Conservation (phyloP, 441 rosid genomes). For the Populus hybrid region DNA sequence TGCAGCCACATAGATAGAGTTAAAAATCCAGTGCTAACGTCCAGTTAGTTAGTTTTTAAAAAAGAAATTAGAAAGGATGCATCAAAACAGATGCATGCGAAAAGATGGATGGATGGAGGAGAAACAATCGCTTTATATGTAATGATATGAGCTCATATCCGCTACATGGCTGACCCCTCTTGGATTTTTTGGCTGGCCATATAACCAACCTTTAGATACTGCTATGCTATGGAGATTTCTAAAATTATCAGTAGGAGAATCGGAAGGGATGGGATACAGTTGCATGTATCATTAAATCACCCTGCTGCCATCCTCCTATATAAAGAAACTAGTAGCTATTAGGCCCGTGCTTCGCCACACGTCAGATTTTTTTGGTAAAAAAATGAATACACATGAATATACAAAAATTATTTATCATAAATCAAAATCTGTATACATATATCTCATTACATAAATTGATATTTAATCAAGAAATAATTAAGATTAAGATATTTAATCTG, state of each 20-base stretch:
- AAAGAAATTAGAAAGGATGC: too few relatives aligned
- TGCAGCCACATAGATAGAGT: background rate
- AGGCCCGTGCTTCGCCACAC: background rate
- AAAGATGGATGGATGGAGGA: background rate
- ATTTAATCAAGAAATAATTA: too few relatives aligned
- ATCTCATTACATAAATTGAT: too few relatives aligned
- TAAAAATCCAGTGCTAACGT: background rate
- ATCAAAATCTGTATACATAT: too few relatives aligned
- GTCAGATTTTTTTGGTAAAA: too few relatives aligned
- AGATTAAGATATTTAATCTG: too few relatives aligned
- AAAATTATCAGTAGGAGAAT: too few relatives aligned
- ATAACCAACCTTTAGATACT: background rate
- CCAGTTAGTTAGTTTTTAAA: background rate
- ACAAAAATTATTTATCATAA: too few relatives aligned
- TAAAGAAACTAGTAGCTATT: background rate
- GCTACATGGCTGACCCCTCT: background rate
- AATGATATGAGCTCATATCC: background rate
- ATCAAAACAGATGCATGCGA: too few relatives aligned
- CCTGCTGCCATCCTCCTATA: too few relatives aligned
- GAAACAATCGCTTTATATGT: background rate
- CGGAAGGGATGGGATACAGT: background rate
- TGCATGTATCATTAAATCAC: background rate
- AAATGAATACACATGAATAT: too few relatives aligned
- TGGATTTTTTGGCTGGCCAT: background rate
- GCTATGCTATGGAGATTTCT: background rate